These are phyloP conservation scores for Phytophthora tentaculata DNA, from an alignment of 352 stramenopile genomes.

Conservation along the genomic window DNA sequence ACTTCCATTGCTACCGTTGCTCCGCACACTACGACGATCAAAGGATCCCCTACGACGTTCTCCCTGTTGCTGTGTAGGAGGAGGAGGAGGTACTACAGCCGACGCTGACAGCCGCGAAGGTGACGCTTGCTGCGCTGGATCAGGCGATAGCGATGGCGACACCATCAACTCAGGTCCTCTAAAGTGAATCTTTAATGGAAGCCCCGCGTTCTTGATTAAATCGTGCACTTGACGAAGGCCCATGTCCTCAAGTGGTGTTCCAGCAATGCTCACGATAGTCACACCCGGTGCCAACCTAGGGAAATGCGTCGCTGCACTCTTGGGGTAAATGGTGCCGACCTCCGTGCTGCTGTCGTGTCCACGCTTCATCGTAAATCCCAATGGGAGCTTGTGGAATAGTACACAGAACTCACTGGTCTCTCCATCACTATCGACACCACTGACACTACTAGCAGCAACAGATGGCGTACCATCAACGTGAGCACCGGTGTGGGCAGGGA, in stretches of 20 bases:
- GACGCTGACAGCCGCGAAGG: slow-evolving; percentile 8
- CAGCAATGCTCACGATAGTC: slow-evolving; percentile 77
- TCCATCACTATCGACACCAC: slow-evolving; percentile 33
- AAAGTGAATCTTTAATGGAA: slow-evolving; percentile 79
- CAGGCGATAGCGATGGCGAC: slow-evolving; percentile 12
- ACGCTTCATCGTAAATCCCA: slow-evolving; percentile 89
- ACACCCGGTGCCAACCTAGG: slow-evolving; percentile 69
- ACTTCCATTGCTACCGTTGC: slow-evolving; percentile 41
- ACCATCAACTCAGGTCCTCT: slow-evolving; percentile 32
- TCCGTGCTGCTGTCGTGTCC: slow-evolving; percentile 69
- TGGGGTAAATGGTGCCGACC: slow-evolving; percentile 86
- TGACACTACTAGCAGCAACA: slow-evolving; percentile 29
- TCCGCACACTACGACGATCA: slow-evolving; percentile 35
- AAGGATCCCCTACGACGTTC: slow-evolving; percentile 27
- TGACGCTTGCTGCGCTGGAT: slow-evolving; percentile 15
- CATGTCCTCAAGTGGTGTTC: slow-evolving; percentile 56
- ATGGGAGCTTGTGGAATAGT: slow-evolving; percentile 84
- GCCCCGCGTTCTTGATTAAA: slow-evolving; percentile 75
- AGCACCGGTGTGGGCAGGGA: slow-evolving; percentile 19
- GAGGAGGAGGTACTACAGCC: slow-evolving; percentile 3
- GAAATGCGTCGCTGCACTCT: slow-evolving; percentile 80
- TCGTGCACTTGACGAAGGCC: slow-evolving; percentile 87
- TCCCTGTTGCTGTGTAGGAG: slow-evolving; percentile 19
- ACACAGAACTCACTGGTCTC: slow-evolving; percentile 70
- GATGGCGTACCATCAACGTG: slow-evolving; percentile 11